phyloP scores from a whole-genome alignment of 208 protist genomes.

The Acanthamoeba polyphaga region DNA sequence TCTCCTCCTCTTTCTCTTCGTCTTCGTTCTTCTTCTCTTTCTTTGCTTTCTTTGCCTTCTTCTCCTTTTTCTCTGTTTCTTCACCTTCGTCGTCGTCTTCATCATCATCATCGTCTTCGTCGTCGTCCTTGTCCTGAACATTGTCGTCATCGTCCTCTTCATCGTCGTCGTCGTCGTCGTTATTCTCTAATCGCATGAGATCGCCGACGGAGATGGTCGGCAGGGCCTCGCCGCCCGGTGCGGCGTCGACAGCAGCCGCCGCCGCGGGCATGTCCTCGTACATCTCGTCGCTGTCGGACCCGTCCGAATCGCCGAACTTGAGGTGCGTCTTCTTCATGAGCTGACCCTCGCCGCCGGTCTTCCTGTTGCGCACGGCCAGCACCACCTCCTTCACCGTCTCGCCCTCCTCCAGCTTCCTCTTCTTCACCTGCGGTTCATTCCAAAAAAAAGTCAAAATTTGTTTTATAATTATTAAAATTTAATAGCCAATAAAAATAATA shows the following conservation, averaged over 20 bases:
- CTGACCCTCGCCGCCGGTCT: constrained; percentile 79
- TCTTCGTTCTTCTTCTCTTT: background rate
- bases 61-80: constrained; percentile 52
- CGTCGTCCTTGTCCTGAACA: background rate
- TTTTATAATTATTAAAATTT: too few relatives aligned
- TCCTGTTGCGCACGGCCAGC: constrained; percentile 46
- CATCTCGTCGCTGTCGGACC: constrained; percentile 8
- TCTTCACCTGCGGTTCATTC: background rate
- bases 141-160: constrained; percentile 70
- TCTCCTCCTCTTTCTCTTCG: constrained; percentile 50
- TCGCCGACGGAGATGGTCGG: constrained; percentile 5
- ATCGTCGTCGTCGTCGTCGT: background rate
- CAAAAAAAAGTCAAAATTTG: background rate
- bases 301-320: constrained; percentile 65
- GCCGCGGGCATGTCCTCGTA: background rate
- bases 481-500: too few relatives aligned
- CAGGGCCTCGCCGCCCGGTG: background rate
- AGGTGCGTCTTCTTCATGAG: constrained; percentile 74
- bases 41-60: background rate
- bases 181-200: background rate
- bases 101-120: constrained; percentile 76
- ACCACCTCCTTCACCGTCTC: background rate
- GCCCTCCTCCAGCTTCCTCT: background rate
- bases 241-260: background rate
- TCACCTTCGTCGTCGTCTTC: constrained; percentile 63